Conservation (phyloP, 208 protist genomes). For the Naegleria lovaniensis region DNA sequence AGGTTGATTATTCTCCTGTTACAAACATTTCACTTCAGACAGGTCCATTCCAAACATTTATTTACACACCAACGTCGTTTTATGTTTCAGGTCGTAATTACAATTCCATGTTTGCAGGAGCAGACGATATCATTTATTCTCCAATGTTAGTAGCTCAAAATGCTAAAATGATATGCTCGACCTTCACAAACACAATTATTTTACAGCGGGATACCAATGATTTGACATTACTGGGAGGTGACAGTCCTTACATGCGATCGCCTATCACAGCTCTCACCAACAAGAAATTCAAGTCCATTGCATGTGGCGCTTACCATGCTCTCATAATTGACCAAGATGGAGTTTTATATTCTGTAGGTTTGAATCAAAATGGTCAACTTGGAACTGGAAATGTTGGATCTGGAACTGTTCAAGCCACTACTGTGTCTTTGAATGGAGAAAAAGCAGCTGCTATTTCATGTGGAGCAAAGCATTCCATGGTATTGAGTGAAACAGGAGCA, state of each 20-base stretch:
- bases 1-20: no score
- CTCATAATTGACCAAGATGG: not conserved
- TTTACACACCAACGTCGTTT: not conserved
- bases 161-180: not conserved
- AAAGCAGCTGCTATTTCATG: not conserved
- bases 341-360: not conserved
- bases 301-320: not conserved
- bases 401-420: not conserved
- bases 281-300: not conserved
- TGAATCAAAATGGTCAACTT: not conserved
- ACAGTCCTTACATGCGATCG: not conserved
- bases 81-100: not conserved
- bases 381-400: not conserved
- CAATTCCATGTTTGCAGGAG: not conserved
- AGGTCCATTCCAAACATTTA: not conserved
- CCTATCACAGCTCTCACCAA: not conserved
- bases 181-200: not conserved
- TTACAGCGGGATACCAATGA: not conserved
- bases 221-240: not conserved
- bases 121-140: not conserved
- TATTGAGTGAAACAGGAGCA: not conserved
- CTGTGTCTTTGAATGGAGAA: not conserved
- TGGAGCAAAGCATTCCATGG: not conserved
- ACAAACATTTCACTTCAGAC: not conserved
- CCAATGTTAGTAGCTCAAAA: not conserved